Evolutionary conservation across 805 yeast species (phyloP), one percentile per base, ranked within the genome.

Genomic region (Pichia exigua): DNA sequence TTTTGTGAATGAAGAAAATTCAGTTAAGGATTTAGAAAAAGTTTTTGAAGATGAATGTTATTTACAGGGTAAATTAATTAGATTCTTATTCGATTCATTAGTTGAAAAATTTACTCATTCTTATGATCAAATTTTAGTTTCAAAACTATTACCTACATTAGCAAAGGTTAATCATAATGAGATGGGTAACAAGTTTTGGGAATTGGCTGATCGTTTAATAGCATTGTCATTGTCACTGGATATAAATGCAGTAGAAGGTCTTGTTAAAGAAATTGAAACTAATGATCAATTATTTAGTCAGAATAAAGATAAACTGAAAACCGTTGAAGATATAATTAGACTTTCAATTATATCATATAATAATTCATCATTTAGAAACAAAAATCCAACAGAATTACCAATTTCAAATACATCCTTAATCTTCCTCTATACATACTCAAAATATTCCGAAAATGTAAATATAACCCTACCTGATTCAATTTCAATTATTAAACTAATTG

Each of bases 211-310:
- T 28, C 52, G 67, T 47, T 50, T 60, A 70, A 27, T 65, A 65
- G 45, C 65, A 62, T 69, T 89, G 53, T 76, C 85, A 0, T 61
- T 73, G 32, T 79, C 94, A 4, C 78, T 77, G 65, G 98, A 91
- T 65, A 61, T 88, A 48, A 79, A 83, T 48, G 67, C 82, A 13
- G 67, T 66, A n/a, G 59, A 60, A 1, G 65, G 66, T 22, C 74
- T 83, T 44, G 54, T 58, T 2, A 57, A 68, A 1, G 65, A 60
- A 60, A 61, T 73, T 10, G 58, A 62, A 3, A 71, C 72, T 35
- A 65, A 82, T 2, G 65, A 64, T 42, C 59, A 63, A 2, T 60
- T 84, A 3, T 79, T 85, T 47, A 60, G 63, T 12, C 35, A 43
- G 15, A 44, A 54, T 5, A 32, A 35, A 6, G 57, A 62, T 20